phyloP scores from a whole-genome alignment of 192 early-diverging fungal species.

The Coemansia erecta region DNA sequence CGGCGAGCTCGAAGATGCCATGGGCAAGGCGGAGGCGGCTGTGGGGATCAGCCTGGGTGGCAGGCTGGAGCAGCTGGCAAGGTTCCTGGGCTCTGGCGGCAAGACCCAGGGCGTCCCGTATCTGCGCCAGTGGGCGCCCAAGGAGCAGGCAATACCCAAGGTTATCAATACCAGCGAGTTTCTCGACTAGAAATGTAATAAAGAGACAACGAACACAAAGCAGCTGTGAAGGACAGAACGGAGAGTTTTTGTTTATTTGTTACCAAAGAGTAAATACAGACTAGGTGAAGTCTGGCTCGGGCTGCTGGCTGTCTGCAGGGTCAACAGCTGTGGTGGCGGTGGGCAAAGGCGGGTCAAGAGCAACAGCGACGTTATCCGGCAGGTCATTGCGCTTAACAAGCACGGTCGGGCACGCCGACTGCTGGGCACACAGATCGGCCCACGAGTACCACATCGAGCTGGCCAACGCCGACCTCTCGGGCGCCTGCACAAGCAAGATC shows the following conservation, averaged over 20 bases:
- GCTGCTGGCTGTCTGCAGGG: not conserved
- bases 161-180: slow-evolving; percentile 8
- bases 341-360: slow-evolving; percentile 31
- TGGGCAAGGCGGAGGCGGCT: slow-evolving; percentile 27
- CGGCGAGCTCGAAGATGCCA: slow-evolving; percentile 9
- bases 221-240: no score
- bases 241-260: not conserved
- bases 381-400: slow-evolving; percentile 33
- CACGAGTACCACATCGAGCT: slow-evolving; percentile 24
- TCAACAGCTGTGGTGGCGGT: not conserved
- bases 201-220: slow-evolving; percentile 1
- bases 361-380: slow-evolving; percentile 31
- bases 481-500: slow-evolving; percentile 29
- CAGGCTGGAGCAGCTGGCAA: slow-evolving; percentile 24
- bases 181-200: not conserved
- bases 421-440: slow-evolving; percentile 27
- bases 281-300: not conserved
- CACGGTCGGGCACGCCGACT: slow-evolving; percentile 27
- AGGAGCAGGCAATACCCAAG: slow-evolving; percentile 12
- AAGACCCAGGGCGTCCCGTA: slow-evolving; percentile 23
- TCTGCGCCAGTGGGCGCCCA: slow-evolving; percentile 35
- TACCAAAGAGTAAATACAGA: not conserved
- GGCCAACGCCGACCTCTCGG: slow-evolving; percentile 6
- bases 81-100: slow-evolving; percentile 6
- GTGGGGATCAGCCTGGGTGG: slow-evolving; percentile 27